Base-by-base conservation (phyloP, 306 rosid genomes). In the Psophocarpus tetragonolobus region DNA sequence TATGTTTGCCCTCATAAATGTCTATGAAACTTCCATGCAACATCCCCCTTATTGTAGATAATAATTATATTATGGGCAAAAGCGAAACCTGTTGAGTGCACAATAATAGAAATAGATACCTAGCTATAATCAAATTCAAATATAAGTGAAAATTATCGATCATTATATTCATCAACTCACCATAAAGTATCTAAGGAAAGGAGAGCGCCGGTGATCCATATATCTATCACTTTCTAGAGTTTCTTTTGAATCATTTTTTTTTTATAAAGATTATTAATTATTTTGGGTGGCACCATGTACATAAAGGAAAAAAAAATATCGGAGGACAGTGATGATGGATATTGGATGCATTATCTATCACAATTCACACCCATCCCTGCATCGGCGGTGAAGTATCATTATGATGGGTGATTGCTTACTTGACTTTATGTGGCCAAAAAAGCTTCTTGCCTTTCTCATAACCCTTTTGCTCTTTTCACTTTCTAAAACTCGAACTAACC, bases 291-390 rank as follows among this genome's bases (percentile, higher is more conserved):
- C 68, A 64, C 77, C 39, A 42, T 73, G 56, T 61, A 30, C 15
- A 36, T 65, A 57, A 86, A 82, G 84, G 84, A 81, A 2, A 20
- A 3, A 84, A 78, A 87, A 18, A 84, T 77, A 80, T 81, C 45
- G 47, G 81, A 87, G 75, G 79, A 86, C 77, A 89, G 88, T 94
- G 97, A 94, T 94, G 97, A 89, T 89, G 86, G 68, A 93, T 88
- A 95, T 88, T 87, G 86, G 97, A 87, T 87, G 94, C 88, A 94
- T 73, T 84, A 87, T 94, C 91, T 83, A 85, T 77, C 76, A 85
- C 63, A 48, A 50, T 63, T 77, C 76, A 85, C 63, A 48, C 57
- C 68, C 78, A 84, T 79, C 80, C 72, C 82, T 81, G 82, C 83
- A 85, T 85, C 86, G 83, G 78, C 83, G 87, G 90, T 85, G 91